Evolutionary conservation across 2,329 filamentous ascomycete genomes (phyloP).

Genomic region (Geoglossum cookeanum): DNA sequence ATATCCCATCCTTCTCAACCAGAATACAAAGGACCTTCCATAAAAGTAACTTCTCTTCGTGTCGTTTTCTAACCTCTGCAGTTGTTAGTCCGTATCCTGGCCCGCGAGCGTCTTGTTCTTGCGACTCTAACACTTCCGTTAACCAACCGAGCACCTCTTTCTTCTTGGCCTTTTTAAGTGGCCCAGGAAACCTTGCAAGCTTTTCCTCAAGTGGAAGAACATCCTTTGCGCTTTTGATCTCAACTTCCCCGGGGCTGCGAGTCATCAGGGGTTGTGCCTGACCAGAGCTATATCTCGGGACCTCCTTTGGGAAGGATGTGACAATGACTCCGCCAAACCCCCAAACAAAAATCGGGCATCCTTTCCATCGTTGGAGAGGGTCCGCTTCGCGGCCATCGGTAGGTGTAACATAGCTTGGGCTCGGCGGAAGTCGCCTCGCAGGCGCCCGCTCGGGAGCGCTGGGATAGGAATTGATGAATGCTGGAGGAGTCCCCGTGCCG

Average conservation of each 20-base stretch:
- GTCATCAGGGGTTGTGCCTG: constrained; percentile 58
- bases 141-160: constrained; percentile 82
- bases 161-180: constrained; percentile 85
- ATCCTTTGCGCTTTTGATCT: constrained; percentile 55
- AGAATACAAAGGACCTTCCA: constrained; percentile 75
- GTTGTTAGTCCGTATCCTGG: constrained; percentile 26
- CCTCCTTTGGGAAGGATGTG: constrained; percentile 72
- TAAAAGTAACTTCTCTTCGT: constrained; percentile 60
- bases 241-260: constrained; percentile 64
- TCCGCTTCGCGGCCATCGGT: constrained; percentile 54
- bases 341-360: constrained; percentile 71
- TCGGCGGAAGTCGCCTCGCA: constrained; percentile 32
- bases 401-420: constrained; percentile 39
- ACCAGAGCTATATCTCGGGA: constrained; percentile 67
- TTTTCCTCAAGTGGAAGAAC: constrained; percentile 52
- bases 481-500: constrained; percentile 23
- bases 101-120: constrained; percentile 16
- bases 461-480: constrained; percentile 19
- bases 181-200: constrained; percentile 70
- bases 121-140: constrained; percentile 47
- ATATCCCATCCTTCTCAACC: constrained; percentile 65
- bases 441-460: constrained; percentile 14
- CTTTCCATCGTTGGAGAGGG: constrained; percentile 75
- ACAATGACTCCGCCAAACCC: constrained; percentile 68
- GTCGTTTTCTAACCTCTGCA: constrained; percentile 40